Percentiles rank a stretch among this genome's conserved stretches.
These are phyloP conservation scores for Croton setiger DNA, from an alignment of 441 rosid species.

Conservation along the genomic window DNA sequence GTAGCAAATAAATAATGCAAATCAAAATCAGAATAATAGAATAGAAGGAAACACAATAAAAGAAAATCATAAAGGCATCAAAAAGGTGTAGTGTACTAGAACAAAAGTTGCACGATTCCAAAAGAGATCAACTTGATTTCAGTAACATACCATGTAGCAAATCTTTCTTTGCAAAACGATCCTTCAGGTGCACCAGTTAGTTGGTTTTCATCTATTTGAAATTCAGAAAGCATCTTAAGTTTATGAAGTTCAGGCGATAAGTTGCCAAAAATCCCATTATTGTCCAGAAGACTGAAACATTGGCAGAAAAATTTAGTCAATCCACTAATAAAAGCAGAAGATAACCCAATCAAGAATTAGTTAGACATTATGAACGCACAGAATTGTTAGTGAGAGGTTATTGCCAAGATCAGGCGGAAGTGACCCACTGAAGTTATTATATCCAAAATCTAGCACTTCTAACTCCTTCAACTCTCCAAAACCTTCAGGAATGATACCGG, in stretches of 20 bases:
- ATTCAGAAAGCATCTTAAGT: conserved; percentile 41
- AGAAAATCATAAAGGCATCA: not conserved
- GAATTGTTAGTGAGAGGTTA: conserved; percentile 42
- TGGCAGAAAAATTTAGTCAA: conserved; percentile 1
- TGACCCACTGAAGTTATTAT: conserved; percentile 66
- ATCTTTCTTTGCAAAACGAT: conserved; percentile 29
- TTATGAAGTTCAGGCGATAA: conserved; percentile 39
- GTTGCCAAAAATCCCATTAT: conserved; percentile 41
- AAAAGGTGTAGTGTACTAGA: not conserved
- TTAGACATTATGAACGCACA: conserved; percentile 35
- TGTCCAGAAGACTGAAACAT: conserved; percentile 47
- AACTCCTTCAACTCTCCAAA: conserved; percentile 62
- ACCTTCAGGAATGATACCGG: conserved; percentile 69
- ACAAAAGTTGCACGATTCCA: no score
- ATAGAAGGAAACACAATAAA: not conserved
- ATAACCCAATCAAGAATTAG: conserved; percentile 13
- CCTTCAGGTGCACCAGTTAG: conserved; percentile 28
- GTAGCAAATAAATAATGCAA: not conserved
- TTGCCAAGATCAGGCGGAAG: conserved; percentile 44
- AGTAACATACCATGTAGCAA: conserved; percentile 28
- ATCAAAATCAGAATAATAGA: not conserved
- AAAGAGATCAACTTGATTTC: conserved; percentile 5
- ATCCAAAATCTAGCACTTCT: conserved; percentile 81
- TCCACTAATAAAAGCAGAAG: conserved; percentile 11
- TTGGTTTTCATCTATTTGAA: conserved; percentile 39